Conservation (phyloP, 2,329 filamentous ascomycete genomes). For the Fusarium sp. region DNA sequence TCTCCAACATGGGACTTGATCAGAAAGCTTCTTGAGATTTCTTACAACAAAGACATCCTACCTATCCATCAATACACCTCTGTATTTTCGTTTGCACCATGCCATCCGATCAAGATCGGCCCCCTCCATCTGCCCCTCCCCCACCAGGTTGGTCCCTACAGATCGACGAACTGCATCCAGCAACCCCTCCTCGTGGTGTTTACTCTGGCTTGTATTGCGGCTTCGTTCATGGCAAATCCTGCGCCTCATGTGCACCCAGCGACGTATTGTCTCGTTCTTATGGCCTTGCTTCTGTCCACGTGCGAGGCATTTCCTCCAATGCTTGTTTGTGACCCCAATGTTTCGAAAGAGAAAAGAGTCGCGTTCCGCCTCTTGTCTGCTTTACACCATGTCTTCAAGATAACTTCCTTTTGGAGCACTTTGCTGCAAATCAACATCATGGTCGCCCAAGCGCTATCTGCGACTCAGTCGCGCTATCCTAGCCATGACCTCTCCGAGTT, state of each 20-base stretch:
- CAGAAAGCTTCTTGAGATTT: background rate
- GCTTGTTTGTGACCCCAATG: conserved; percentile 10
- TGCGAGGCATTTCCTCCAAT: conserved; percentile 42
- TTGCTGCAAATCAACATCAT: conserved; percentile 29
- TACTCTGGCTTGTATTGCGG: conserved; percentile 45
- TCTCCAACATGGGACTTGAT: background rate
- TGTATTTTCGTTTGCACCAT: conserved; percentile 23
- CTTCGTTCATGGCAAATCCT: conserved; percentile 19
- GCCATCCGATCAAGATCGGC: conserved; percentile 40
- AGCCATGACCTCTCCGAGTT: conserved; percentile 61
- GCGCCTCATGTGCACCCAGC: conserved; percentile 36
- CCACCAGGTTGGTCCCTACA: conserved; percentile 36
- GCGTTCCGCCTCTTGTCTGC: conserved; percentile 26
- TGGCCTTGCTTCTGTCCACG: conserved; percentile 42
- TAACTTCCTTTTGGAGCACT: conserved; percentile 2
- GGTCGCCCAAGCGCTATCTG: conserved; percentile 19
- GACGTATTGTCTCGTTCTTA: conserved; percentile 29
- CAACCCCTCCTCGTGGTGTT: conserved; percentile 51
- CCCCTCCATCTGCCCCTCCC: conserved; percentile 50
- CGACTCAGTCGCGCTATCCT: conserved; percentile 21
- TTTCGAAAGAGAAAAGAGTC: conserved; percentile 45
- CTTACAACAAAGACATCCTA: background rate
- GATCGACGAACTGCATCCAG: conserved; percentile 51
- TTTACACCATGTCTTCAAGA: conserved; percentile 1
- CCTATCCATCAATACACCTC: conserved; percentile 23